phyloP scores from a whole-genome alignment of 345 rosid species.

The Erodium maritimum region DNA sequence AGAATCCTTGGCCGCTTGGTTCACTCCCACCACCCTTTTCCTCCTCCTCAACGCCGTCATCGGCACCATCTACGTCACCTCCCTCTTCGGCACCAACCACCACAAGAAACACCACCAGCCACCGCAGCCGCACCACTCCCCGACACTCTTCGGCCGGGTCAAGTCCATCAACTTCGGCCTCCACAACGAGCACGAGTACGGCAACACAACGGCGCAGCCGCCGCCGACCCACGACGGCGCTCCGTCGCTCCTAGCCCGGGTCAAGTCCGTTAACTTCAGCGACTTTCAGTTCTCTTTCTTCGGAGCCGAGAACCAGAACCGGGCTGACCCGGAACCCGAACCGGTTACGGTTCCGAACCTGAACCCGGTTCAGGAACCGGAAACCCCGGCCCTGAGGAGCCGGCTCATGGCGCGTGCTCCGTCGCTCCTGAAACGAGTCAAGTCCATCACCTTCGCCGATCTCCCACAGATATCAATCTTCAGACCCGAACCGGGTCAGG shows the following conservation, averaged over 20 bases:
- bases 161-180: slow-evolving; percentile 32
- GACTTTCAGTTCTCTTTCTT: slow-evolving; percentile 15
- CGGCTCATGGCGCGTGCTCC: slow-evolving; percentile 28
- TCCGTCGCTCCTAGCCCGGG: slow-evolving; percentile 38
- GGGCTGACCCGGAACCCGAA: background rate
- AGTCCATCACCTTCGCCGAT: slow-evolving; percentile 31
- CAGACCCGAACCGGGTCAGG: slow-evolving; percentile 26
- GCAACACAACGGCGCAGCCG: no score
- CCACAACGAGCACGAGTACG: slow-evolving; percentile 11
- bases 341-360: background rate
- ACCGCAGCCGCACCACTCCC: slow-evolving; percentile 12
- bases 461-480: slow-evolving; percentile 12
- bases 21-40: slow-evolving; percentile 49
- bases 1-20: slow-evolving; percentile 18
- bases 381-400: no score
- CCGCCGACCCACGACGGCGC: slow-evolving; percentile 18
- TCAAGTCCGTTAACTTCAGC: slow-evolving; percentile 29
- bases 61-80: slow-evolving; percentile 38
- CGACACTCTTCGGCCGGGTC: slow-evolving; percentile 42
- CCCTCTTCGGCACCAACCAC: slow-evolving; percentile 25
- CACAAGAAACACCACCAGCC: slow-evolving; percentile 8
- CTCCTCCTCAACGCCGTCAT: slow-evolving; percentile 50
- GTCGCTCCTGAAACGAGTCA: slow-evolving; percentile 48
- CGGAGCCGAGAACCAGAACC: slow-evolving; percentile 1
- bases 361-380: background rate